Evolutionary conservation across 2,329 filamentous ascomycete species (phyloP).

Genomic region (Calonectria hongkongensis): DNA sequence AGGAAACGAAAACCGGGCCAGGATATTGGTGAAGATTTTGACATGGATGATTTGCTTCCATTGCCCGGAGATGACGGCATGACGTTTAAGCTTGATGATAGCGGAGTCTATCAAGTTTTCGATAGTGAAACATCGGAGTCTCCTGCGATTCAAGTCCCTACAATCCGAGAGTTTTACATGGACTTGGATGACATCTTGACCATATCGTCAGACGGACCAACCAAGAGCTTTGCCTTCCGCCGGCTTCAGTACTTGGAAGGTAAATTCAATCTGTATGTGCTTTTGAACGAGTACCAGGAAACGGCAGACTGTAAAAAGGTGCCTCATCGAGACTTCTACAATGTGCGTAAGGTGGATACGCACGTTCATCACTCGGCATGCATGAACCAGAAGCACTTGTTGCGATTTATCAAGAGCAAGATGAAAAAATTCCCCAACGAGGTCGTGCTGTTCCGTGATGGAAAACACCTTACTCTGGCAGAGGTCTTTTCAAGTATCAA

Average conservation of each 20-base stretch:
- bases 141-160: conserved; percentile 90
- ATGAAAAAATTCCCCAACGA: conserved; percentile 99
- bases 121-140: conserved; percentile 78
- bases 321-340: conserved; percentile 98
- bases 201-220: conserved; percentile 95
- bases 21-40: conserved; percentile 94
- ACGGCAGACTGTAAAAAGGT: conserved; percentile 98
- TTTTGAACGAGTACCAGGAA: conserved; percentile 98
- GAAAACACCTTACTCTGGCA: conserved; percentile 90
- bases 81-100: conserved; percentile 86
- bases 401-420: conserved; percentile 99
- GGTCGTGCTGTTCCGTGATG: conserved; percentile 93
- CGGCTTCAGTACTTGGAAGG: conserved; percentile 96
- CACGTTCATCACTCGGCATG: conserved; percentile 99
- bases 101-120: conserved; percentile 94
- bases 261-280: conserved; percentile 95
- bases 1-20: conserved; percentile 89
- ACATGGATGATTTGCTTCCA: conserved; percentile 85
- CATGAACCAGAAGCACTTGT: conserved; percentile 99
- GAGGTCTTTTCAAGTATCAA: conserved; percentile 99
- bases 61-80: conserved; percentile 82
- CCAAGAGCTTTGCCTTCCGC: conserved; percentile 97
- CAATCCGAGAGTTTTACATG: conserved; percentile 95
- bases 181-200: conserved; percentile 91
- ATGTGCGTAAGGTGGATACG: conserved; percentile 98